A percentile compares a stretch with the other conserved stretches of the same genome.
These are phyloP conservation scores for Kuraishia cidri DNA, from an alignment of 805 yeast species.

Conservation along the genomic window DNA sequence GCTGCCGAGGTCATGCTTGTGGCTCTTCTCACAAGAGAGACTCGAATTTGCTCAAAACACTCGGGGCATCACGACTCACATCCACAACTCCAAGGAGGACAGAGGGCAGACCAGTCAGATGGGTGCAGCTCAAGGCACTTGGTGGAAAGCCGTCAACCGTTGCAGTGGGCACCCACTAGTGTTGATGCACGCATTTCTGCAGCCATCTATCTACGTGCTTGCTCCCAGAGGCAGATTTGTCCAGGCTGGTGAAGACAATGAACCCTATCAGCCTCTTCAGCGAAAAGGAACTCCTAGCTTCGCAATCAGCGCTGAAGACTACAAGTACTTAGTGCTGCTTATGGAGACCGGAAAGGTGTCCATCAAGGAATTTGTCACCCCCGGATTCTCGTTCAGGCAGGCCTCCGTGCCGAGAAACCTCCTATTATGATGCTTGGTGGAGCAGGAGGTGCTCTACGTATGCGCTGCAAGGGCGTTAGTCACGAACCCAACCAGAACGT, in stretches of 20 bases:
- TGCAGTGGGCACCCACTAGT: constrained; percentile 83
- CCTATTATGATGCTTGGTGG: no score
- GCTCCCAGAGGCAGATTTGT: constrained; percentile 65
- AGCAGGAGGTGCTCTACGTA: no score
- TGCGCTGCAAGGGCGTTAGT: no score
- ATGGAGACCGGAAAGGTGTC: constrained; percentile 54
- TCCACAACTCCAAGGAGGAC: constrained; percentile 32
- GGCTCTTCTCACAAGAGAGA: constrained; percentile 61
- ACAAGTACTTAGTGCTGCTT: constrained; percentile 60
- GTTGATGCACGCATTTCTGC: constrained; percentile 66
- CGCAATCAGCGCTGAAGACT: constrained; percentile 76
- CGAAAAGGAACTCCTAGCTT: constrained; percentile 64
- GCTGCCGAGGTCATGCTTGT: constrained; percentile 61
- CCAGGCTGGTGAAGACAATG: constrained; percentile 73
- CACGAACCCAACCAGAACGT: no score
- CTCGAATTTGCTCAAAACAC: constrained; percentile 52
- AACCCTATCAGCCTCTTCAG: constrained; percentile 66
- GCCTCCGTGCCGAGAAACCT: no score
- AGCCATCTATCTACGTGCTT: constrained; percentile 54
- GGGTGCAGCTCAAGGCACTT: constrained; percentile 26
- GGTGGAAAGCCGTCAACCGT: constrained; percentile 30
- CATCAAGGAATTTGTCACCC: constrained; percentile 65
- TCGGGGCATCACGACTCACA: constrained; percentile 59
- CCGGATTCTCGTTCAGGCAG: constrained; percentile 61
- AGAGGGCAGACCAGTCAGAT: constrained; percentile 33